Percentiles rank a stretch among this genome's conserved stretches.
Evolutionary conservation across 176 grass and related monocot genomes (phyloP).

Genomic region (Tillandsia fasciculata): DNA sequence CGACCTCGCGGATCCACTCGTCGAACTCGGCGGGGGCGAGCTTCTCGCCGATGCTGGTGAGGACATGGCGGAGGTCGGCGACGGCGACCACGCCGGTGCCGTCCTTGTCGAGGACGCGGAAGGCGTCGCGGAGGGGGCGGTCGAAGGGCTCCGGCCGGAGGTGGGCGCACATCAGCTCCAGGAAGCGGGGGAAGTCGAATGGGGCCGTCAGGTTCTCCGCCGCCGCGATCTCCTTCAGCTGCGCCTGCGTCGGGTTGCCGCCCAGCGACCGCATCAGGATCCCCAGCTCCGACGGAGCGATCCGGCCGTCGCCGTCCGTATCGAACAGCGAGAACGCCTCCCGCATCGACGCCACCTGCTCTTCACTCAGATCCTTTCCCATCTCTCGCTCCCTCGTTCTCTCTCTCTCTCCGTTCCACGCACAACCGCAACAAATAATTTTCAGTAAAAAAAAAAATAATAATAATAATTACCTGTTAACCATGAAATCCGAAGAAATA

Average conservation of each 20-base stretch:
- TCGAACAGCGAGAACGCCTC: slow-evolving; percentile 97
- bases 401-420: background rate
- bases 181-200: slow-evolving; percentile 85
- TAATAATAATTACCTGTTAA: accelerated
- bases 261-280: slow-evolving; percentile 92
- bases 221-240: slow-evolving; percentile 65
- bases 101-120: slow-evolving; percentile 99
- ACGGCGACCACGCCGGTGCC: slow-evolving; percentile 67
- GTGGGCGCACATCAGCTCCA: slow-evolving; percentile 77
- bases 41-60: slow-evolving; percentile 95
- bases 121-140: slow-evolving; percentile 79
- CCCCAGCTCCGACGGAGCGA: slow-evolving; percentile 82
- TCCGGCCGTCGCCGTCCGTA: slow-evolving; percentile 78
- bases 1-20: slow-evolving; percentile 98
- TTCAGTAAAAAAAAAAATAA: no score
- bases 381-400: slow-evolving; percentile 10
- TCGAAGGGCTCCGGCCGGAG: slow-evolving; percentile 88
- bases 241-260: slow-evolving; percentile 85
- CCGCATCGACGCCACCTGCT: slow-evolving; percentile 90
- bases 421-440: no score
- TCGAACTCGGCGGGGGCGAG: slow-evolving; percentile 91
- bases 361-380: slow-evolving; percentile 71
- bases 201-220: slow-evolving; percentile 68
- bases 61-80: slow-evolving; percentile 90
- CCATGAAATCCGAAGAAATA: no score